Evolutionary conservation across 2,329 filamentous ascomycete species (phyloP).

Genomic region (Fusarium algeriense): DNA sequence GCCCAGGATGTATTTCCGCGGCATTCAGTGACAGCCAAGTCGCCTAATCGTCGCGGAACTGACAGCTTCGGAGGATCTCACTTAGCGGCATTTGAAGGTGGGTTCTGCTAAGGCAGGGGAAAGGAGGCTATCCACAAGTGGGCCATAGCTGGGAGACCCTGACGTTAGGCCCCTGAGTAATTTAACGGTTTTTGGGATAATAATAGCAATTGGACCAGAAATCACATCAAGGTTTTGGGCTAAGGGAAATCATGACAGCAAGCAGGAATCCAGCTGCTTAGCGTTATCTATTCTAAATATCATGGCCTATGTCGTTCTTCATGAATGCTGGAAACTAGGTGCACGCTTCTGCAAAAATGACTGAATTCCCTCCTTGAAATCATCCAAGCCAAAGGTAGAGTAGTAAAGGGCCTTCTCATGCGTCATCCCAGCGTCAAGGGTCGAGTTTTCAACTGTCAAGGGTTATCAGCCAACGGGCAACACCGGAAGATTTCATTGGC

Average conservation of each 20-base stretch:
- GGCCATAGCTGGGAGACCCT: neutral
- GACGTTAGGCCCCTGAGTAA: neutral
- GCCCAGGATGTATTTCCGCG: neutral
- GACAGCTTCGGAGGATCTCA: neutral
- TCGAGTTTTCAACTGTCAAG: constrained; percentile 19
- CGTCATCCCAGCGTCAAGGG: constrained; percentile 25
- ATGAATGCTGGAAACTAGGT: constrained; percentile 24
- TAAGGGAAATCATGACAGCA: no score
- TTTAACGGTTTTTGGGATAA: neutral
- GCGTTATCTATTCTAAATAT: no score
- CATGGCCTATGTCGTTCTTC: no score
- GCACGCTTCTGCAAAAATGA: constrained; percentile 27
- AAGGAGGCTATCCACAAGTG: constrained; percentile 7
- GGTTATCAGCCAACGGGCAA: neutral
- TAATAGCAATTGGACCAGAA: neutral
- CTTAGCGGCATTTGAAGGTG: neutral
- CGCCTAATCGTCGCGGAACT: neutral
- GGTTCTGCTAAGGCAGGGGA: neutral
- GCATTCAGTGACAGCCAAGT: neutral
- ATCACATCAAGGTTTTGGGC: no score
- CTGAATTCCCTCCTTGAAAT: constrained; percentile 34
- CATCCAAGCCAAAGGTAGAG: constrained; percentile 29
- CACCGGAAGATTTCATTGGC: neutral
- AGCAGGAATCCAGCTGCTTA: no score
- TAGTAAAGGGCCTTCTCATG: constrained; percentile 36